These are phyloP conservation scores for Penicillium antarcticum DNA, from an alignment of 495 filamentous ascomycete species.

Conservation along the genomic window DNA sequence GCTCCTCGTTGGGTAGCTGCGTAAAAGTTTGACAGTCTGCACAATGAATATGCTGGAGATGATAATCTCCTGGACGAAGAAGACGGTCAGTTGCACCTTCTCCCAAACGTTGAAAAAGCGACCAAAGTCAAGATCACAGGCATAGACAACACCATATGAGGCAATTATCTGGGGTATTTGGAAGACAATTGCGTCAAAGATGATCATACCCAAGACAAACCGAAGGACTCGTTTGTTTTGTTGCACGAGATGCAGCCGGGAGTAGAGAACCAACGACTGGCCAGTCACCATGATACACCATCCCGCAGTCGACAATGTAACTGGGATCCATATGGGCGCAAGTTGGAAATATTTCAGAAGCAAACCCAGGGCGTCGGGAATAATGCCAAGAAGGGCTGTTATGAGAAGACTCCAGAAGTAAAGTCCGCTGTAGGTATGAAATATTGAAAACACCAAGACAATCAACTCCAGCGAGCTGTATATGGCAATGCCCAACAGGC, in stretches of 20 bases:
- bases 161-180: slow-evolving; percentile 47
- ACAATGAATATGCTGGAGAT: slow-evolving; percentile 44
- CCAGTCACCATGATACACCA: slow-evolving; percentile 57
- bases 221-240: slow-evolving; percentile 33
- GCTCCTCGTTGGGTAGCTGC: slow-evolving; percentile 18
- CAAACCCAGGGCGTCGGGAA: slow-evolving; percentile 49
- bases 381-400: slow-evolving; percentile 41
- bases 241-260: slow-evolving; percentile 53
- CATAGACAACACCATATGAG: slow-evolving; percentile 34
- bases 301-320: slow-evolving; percentile 39
- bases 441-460: slow-evolving; percentile 38
- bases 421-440: slow-evolving; percentile 25
- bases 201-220: slow-evolving; percentile 48
- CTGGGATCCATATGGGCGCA: slow-evolving; percentile 24
- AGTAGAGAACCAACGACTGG: slow-evolving; percentile 58
- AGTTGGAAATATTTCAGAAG: slow-evolving; percentile 50
- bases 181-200: slow-evolving; percentile 42
- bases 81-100: slow-evolving; percentile 34
- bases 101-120: slow-evolving; percentile 36
- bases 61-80: slow-evolving; percentile 42
- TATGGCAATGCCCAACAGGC: slow-evolving; percentile 10
- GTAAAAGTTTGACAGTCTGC: slow-evolving; percentile 29
- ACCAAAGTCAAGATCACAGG: slow-evolving; percentile 16
- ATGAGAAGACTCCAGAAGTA: slow-evolving; percentile 28
- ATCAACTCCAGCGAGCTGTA: slow-evolving; percentile 34